Conservation (phyloP, 2,329 filamentous ascomycete species). For the Fusarium ambrosium region DNA sequence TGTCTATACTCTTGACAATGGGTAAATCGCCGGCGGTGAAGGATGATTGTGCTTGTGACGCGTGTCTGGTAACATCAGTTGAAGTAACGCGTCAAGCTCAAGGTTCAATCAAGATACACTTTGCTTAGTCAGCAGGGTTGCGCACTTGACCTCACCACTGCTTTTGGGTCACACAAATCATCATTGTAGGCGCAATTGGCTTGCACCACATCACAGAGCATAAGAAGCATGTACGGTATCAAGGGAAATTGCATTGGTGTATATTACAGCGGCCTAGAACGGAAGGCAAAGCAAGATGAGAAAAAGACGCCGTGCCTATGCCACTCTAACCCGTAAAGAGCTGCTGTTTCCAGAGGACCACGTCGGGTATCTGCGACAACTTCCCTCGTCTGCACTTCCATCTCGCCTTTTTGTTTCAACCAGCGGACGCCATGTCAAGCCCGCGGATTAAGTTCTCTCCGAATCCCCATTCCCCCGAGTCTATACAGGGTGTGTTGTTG, state of each 20-base stretch:
- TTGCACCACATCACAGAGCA: neutral
- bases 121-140: constrained; percentile 32
- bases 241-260: constrained; percentile 70
- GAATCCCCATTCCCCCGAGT: constrained; percentile 51
- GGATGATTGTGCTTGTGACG: neutral
- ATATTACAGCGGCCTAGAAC: constrained; percentile 73
- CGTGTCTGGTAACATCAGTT: neutral
- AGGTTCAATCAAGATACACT: neutral
- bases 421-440: constrained; percentile 55
- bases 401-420: constrained; percentile 63
- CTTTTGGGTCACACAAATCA: neutral
- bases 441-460: constrained; percentile 50
- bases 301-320: constrained; percentile 63
- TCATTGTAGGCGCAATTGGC: neutral
- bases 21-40: neutral
- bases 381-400: constrained; percentile 60
- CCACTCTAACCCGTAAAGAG: constrained; percentile 63
- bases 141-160: neutral
- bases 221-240: constrained; percentile 42
- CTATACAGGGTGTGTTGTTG: constrained; percentile 58
- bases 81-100: neutral
- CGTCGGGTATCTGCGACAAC: constrained; percentile 56
- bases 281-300: constrained; percentile 60
- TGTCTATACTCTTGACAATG: constrained; percentile 36
- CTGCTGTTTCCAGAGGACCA: constrained; percentile 57